Evolutionary conservation across 2,329 filamentous ascomycete species (phyloP).

Genomic region (Monilinia laxa): DNA sequence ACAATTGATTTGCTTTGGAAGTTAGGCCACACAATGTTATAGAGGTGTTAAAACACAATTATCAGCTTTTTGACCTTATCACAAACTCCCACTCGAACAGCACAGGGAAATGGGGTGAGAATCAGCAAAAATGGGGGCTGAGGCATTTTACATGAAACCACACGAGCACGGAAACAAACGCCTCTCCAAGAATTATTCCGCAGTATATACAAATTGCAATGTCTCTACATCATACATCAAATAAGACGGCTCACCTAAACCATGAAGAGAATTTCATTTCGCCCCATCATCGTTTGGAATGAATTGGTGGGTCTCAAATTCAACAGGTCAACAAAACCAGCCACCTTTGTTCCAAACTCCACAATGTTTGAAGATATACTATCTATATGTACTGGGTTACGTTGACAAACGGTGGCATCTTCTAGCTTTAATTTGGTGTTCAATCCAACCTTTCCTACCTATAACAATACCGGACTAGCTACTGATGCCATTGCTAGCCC

Average conservation of each 20-base stretch:
- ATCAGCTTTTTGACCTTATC: too few species aligned
- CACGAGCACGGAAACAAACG: not conserved
- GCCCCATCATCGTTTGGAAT: not conserved
- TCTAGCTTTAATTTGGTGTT: not conserved
- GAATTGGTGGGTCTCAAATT: not conserved
- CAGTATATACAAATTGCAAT: not conserved
- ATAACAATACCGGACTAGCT: not conserved
- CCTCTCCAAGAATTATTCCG: not conserved
- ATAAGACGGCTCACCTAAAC: not conserved
- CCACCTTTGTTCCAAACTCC: not conserved
- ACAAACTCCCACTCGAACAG: too few species aligned
- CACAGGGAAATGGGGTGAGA: too few species aligned
- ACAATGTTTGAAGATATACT: not conserved
- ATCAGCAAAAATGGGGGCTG: not conserved
- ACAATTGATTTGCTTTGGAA: too few species aligned
- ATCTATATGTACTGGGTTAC: not conserved
- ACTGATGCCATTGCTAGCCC: conserved; percentile 2
- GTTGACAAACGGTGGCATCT: not conserved
- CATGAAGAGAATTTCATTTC: not conserved
- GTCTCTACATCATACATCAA: not conserved
- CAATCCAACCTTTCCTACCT: not conserved
- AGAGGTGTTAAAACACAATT: too few species aligned
- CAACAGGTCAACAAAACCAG: conserved; percentile 1
- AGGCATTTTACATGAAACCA: not conserved
- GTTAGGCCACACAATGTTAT: too few species aligned